Base-by-base conservation (phyloP, 495 filamentous ascomycete species). In the Penicillium lividum region DNA sequence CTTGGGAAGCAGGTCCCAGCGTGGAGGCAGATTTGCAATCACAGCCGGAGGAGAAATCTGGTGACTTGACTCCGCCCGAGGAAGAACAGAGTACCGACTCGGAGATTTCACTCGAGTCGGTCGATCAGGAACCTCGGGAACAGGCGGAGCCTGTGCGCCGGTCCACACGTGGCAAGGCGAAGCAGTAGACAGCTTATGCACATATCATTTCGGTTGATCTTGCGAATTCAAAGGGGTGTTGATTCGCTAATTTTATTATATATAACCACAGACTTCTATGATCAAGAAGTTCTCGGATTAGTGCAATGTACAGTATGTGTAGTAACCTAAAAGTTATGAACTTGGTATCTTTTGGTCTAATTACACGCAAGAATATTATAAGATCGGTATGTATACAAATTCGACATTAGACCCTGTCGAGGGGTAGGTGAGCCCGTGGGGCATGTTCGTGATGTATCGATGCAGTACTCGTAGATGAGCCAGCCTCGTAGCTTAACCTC, bases 31-130 rank as follows among this genome's bases (percentile, higher is more conserved):
- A 67, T 53, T n/a, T 9, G 31, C 34, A 53, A 31, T 29, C 51
- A 15, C 62, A 53, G 31, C 59, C 63, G 0, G 62, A 64, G 10
- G 66, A 58, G 8, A 68, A 68, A 6, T 5, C 16, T 43, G 73
- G 73, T 2, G 70, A 54, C 9, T 62, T 72, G 2, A 66, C 72
- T 9, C 69, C 74, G 5, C 56, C 61, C 18, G 70, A 73, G 27
- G 71, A 67, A 13, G 70, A 68, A 5, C 57, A 66, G 22, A 25
- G 53, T n/a, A 40, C 34, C 15, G 62, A 65, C 15, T 69, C 63
- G 13, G 66, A 49, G 15, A 16, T 8, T 49, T 49, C 46, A 1
- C 61, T 47, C 1, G 2, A 22, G 22, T 22, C 22, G 22, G 22
- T 22, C 22, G 22, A 22, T 22, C 22, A 22, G 22, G 22, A 22